Evolutionary conservation across 495 filamentous ascomycete genomes (phyloP), one percentile per base, ranked within the genome.

Genomic region (Lasiosphaeriaceae sp.): DNA sequence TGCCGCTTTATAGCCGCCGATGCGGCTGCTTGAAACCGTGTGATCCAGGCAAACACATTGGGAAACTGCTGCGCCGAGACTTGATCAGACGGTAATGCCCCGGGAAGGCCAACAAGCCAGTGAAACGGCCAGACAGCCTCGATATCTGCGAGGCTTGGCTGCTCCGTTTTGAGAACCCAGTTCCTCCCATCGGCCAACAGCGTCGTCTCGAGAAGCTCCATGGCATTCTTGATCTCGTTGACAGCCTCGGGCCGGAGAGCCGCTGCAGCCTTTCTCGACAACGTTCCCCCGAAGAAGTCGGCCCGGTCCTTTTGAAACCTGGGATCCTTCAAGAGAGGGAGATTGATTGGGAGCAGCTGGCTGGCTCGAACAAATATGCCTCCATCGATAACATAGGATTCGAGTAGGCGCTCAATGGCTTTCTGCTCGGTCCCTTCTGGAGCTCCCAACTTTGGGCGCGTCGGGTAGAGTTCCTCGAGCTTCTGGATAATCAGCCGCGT

Each of bases 121-220:
- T 82, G 76, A 50, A 86, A 73, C 0, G 73, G 64, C 85, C 83
- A 88, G 12, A 83, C 71, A 17, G 76, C 77, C 65, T 86, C 81
- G 44, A 88, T 78, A 66, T 88, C 86, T 3, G 74, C 80, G 63
- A 85, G 62, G 14, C 67, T 66, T 11, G 83, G 77, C 24, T 65
- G 66, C 11, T 71, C 57, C 0, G 64, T 74, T 1, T 71, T 70
- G 2, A 81, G 62, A 12, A 88, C 66, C 83, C 83, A 89, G 6
- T 73, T 56, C 21, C 83, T 68, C n/a, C 79, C 79, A 69, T 86
- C 84, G 1, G 68, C 72, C 11, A 89, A 68, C 20, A 83, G 41
- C 2, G 71, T 75, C 16, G 68, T 70, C 66, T 88, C 86, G 3
- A 86, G 60, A 31, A 80, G 62, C 14, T 67, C 69, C 39, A 84